Evolutionary conservation across 305 asterid genomes (phyloP).

Genomic region (Rubia balearica): DNA sequence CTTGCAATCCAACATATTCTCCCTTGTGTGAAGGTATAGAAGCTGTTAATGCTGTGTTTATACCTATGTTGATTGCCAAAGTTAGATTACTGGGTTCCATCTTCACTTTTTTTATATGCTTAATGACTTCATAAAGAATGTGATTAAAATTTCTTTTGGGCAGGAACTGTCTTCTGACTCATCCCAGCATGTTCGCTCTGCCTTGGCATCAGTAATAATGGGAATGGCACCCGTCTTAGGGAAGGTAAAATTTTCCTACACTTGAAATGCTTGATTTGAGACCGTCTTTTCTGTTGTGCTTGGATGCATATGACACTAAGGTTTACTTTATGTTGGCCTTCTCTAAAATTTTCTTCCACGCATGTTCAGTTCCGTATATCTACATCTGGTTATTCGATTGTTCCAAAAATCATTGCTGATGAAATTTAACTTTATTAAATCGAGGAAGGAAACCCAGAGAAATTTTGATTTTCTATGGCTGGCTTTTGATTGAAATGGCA

Average conservation of each 20-base stretch:
- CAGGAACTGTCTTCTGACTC: constrained; percentile 40
- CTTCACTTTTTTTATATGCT: background rate
- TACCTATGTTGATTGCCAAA: background rate
- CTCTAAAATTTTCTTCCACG: no score
- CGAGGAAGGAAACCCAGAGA: constrained; percentile 1
- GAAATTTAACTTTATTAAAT: background rate
- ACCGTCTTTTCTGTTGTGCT: background rate
- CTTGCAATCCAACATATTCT: constrained; percentile 61
- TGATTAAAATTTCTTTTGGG: constrained; percentile 1
- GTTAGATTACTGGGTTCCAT: background rate
- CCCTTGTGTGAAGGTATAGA: constrained; percentile 23
- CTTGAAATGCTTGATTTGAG: background rate
- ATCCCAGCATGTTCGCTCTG: constrained; percentile 42
- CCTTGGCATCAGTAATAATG: constrained; percentile 43
- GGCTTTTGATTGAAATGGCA: background rate
- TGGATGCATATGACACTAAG: background rate
- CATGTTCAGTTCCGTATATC: no score
- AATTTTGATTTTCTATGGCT: constrained; percentile 2
- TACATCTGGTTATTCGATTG: no score
- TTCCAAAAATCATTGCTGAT: background rate
- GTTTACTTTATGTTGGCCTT: background rate
- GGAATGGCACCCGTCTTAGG: constrained; percentile 40
- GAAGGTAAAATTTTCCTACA: constrained; percentile 23
- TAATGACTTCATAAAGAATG: background rate
- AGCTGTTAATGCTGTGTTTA: background rate